Evolutionary conservation across 1,284 basidiomycete species (phyloP).

Genomic region (Hemileccinum hortonii): DNA sequence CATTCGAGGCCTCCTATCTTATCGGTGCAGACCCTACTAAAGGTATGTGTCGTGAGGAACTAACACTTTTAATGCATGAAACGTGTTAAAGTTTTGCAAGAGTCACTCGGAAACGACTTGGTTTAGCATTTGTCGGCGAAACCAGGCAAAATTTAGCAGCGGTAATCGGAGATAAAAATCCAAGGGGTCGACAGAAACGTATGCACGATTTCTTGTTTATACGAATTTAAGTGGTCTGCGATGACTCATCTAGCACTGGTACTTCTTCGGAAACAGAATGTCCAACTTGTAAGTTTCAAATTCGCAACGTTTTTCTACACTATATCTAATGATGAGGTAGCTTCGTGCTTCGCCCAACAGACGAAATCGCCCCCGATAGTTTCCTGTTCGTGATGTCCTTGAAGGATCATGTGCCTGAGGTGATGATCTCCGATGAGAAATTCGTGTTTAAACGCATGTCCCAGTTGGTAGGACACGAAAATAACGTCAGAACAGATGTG

Average conservation of each 20-base stretch:
- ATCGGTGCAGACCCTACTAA: slow-evolving; percentile 42
- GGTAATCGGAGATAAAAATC: no score
- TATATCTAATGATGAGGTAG: neutral
- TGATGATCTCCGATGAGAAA: slow-evolving; percentile 23
- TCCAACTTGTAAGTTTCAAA: slow-evolving; percentile 8
- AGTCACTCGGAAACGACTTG: slow-evolving; percentile 43
- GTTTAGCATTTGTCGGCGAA: no score
- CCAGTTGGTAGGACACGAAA: slow-evolving; percentile 9
- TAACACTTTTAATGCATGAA: no score
- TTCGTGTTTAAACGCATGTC: slow-evolving; percentile 18
- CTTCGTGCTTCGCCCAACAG: slow-evolving; percentile 14
- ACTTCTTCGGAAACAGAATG: slow-evolving; percentile 29
- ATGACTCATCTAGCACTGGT: slow-evolving; percentile 29
- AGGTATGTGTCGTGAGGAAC: slow-evolving; percentile 14
- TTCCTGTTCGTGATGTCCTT: slow-evolving; percentile 36
- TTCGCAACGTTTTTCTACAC: neutral
- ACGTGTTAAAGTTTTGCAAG: no score
- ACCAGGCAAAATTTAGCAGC: no score
- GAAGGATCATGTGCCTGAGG: slow-evolving; percentile 26
- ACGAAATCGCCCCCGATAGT: slow-evolving; percentile 27
- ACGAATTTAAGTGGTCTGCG: no score
- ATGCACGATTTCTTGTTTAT: slow-evolving; percentile 1
- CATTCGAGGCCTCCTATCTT: slow-evolving; percentile 30
- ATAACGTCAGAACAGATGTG: slow-evolving; percentile 16
- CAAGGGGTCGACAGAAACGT: slow-evolving; percentile 37